Percentiles rank a stretch among this genome's conserved stretches.
These are phyloP conservation scores for Thelonectria discophora DNA, from an alignment of 2,329 filamentous ascomycete genomes.

Conservation along the genomic window DNA sequence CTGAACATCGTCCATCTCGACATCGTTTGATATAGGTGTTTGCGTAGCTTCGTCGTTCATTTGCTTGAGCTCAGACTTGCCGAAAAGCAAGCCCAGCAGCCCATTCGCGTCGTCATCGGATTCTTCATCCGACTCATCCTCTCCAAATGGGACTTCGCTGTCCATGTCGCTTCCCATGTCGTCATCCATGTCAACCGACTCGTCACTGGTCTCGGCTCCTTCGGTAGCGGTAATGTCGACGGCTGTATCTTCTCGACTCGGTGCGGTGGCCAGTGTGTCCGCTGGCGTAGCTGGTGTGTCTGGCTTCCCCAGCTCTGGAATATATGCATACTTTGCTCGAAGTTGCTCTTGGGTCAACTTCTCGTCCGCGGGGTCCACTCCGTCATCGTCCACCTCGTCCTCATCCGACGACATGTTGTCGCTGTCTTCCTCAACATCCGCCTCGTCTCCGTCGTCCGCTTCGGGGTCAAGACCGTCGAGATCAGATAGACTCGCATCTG, in stretches of 20 bases:
- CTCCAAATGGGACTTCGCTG: slow-evolving; percentile 48
- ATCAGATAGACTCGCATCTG: slow-evolving; percentile 52
- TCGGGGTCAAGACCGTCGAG: slow-evolving; percentile 47
- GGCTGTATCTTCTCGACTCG: slow-evolving; percentile 34
- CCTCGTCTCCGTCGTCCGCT: slow-evolving; percentile 50
- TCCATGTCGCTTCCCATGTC: slow-evolving; percentile 66
- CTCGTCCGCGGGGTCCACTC: slow-evolving; percentile 65
- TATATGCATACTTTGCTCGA: slow-evolving; percentile 72
- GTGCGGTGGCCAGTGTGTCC: slow-evolving; percentile 34
- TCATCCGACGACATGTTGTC: slow-evolving; percentile 67
- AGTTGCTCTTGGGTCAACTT: slow-evolving; percentile 75
- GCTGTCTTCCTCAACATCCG: slow-evolving; percentile 48
- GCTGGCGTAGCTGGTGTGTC: slow-evolving; percentile 34
- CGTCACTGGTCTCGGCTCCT: slow-evolving; percentile 64
- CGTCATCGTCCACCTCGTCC: slow-evolving; percentile 61
- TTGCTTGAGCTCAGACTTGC: slow-evolving; percentile 64
- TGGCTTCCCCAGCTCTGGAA: slow-evolving; percentile 58
- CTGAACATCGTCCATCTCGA: slow-evolving; percentile 32
- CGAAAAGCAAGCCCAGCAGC: slow-evolving; percentile 66
- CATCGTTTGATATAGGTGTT: slow-evolving; percentile 34
- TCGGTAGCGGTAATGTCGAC: slow-evolving; percentile 37
- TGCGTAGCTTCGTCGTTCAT: slow-evolving; percentile 52
- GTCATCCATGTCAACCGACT: slow-evolving; percentile 75
- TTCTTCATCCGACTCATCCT: slow-evolving; percentile 55
- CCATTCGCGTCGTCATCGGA: slow-evolving; percentile 56